These are phyloP conservation scores for Spinacia oleracea DNA, from an alignment of 179 eudicot species.

Conservation along the genomic window DNA sequence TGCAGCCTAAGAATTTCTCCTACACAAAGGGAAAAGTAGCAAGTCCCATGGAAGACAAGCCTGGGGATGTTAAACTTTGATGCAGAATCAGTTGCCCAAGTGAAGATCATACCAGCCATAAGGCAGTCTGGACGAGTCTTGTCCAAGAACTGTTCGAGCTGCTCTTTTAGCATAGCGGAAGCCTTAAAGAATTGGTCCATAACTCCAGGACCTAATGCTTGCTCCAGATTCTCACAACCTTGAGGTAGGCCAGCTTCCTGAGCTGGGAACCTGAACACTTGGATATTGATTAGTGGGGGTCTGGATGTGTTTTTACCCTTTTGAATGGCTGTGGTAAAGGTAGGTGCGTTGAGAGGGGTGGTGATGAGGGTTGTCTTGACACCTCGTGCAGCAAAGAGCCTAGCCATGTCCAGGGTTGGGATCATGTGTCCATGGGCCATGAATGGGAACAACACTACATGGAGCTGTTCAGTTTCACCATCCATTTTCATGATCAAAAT, in stretches of 20 bases:
- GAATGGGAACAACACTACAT: constrained; percentile 35
- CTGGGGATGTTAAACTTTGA: constrained; percentile 33
- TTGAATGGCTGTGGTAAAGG: constrained; percentile 26
- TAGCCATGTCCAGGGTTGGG: constrained; percentile 35
- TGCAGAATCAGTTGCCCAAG: constrained; percentile 35
- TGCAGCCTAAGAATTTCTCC: neutral
- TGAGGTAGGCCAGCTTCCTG: constrained; percentile 32
- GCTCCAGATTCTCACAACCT: constrained; percentile 32
- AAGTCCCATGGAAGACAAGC: constrained; percentile 32
- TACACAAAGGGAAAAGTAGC: constrained; percentile 28
- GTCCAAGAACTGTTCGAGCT: constrained; percentile 31
- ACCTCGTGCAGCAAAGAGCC: constrained; percentile 33
- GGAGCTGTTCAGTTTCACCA: constrained; percentile 20
- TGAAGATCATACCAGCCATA: constrained; percentile 37
- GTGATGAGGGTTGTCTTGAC: constrained; percentile 38
- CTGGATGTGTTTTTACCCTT: neutral
- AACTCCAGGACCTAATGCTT: neutral
- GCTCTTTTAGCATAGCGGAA: constrained; percentile 23
- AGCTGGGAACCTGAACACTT: constrained; percentile 27
- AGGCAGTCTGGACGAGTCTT: constrained; percentile 31
- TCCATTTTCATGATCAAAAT: constrained; percentile 21
- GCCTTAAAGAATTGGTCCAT: constrained; percentile 25
- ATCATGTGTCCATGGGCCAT: constrained; percentile 41
- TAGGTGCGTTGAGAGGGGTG: constrained; percentile 34
- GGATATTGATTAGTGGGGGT: constrained; percentile 11